Conservation (phyloP, 768 basidiomycete species). For the Mycena leptocephala region DNA sequence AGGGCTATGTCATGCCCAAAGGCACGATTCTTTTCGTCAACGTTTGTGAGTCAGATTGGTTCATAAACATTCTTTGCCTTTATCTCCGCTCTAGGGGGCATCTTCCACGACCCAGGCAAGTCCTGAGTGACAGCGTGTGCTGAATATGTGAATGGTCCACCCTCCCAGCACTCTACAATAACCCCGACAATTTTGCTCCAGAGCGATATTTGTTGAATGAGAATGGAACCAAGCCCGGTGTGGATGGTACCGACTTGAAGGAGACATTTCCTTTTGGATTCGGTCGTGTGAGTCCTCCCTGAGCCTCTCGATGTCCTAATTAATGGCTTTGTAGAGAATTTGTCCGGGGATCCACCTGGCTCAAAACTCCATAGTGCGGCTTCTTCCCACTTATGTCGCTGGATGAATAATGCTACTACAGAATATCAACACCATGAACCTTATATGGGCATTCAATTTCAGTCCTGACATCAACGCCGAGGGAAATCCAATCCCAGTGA, state of each 20-base stretch:
- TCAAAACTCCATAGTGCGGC: neutral
- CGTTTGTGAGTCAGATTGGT: neutral
- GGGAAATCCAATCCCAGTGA: neutral
- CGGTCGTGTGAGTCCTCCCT: neutral
- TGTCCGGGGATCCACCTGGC: neutral
- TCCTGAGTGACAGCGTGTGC: neutral
- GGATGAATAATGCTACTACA: neutral
- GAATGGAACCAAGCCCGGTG: neutral
- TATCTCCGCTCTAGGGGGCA: neutral
- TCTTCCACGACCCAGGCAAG: neutral
- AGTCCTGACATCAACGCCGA: neutral
- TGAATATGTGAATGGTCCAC: no score
- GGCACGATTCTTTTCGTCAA: neutral
- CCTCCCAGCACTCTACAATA: neutral
- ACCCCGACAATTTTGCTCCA: neutral
- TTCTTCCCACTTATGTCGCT: no score
- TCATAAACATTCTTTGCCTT: neutral
- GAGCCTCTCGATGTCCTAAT: neutral
- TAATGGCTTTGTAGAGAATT: neutral
- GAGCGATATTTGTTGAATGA: neutral
- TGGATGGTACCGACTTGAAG: neutral
- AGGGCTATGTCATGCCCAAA: neutral
- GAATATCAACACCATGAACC: slow-evolving; percentile 7
- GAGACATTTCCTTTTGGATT: neutral
- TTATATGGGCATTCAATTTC: slow-evolving; percentile 12